Base-by-base conservation (phyloP, 1,139 yeast species). In the Hansenula sp. region DNA sequence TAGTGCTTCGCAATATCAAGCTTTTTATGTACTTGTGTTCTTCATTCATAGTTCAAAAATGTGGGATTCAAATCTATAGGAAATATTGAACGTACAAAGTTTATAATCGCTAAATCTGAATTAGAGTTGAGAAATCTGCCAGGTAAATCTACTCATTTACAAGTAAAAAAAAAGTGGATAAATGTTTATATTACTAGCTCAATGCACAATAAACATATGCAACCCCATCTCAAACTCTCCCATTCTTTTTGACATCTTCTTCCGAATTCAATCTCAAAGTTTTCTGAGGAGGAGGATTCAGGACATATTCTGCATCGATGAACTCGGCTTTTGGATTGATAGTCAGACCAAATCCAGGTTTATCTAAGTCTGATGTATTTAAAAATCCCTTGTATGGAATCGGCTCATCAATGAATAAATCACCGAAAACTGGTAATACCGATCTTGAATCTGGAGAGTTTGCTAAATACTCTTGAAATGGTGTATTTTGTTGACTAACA, bases 381-480 rank as follows among this genome's bases (percentile, higher is more conserved):
- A 72, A 57, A 50, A 55, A 65, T 18, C 78, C 77, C 41, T 70
- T 62, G 32, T 61, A 57, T 42, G 78, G 77, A 42, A 72, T 71
- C 33, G 74, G 74, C 54, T 72, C 77, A 52, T 73, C 71, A 32
- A 60, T 45, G 61, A 73, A 73, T 46, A 73, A 60, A 30, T 60
- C 61, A 38, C 77, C 77, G 53, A 72, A 73, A 13, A 73, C 77
- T 17, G 77, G 77, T 41, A 68, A 58, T 12, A 73, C 74, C 36
- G 69, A 54, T 43, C 61, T 61, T 11, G 76, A 68, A 49, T 73
- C 77, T 39, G 77, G 76, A 4, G 77, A 72, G 54, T 71, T 73
- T 45, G 76, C 74, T 42, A 73, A 60, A 51, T 73, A 73, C 56
- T 72, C 78, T 54, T 73, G 77, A 67, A 72, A 72, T 36, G 77